Conservation (phyloP, 2,329 filamentous ascomycete genomes). For the Aspergillus calidoustus region DNA sequence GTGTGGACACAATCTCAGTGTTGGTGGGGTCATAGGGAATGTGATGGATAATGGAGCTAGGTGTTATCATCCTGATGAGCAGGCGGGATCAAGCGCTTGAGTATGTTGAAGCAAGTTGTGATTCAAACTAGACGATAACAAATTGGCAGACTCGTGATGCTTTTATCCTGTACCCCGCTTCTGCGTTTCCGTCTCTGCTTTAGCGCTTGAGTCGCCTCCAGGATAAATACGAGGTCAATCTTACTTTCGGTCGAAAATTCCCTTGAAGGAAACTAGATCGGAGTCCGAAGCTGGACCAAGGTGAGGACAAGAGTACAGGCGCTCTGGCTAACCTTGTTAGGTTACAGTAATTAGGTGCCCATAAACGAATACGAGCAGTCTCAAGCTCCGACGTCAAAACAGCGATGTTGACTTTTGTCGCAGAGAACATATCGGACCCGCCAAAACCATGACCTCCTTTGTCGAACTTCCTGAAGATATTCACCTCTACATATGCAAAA, state of each 20-base stretch:
- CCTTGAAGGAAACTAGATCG: background rate
- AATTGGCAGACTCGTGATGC: background rate
- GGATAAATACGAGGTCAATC: background rate
- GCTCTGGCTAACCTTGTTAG: background rate
- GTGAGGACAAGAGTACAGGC: background rate
- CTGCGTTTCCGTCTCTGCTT: background rate
- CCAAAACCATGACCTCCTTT: background rate
- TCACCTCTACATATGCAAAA: background rate
- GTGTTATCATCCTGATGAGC: background rate
- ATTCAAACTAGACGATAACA: background rate
- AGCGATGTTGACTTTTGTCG: background rate
- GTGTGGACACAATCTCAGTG: slow-evolving; percentile 1
- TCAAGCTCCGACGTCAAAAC: background rate
- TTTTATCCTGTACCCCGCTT: background rate
- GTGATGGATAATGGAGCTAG: slow-evolving; percentile 4
- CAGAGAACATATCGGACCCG: background rate
- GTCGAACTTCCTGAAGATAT: background rate
- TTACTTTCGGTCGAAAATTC: background rate
- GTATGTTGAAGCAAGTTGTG: background rate
- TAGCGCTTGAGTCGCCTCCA: background rate
- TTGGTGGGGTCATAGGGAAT: slow-evolving; percentile 6
- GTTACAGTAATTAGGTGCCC: background rate
- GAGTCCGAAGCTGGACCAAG: background rate
- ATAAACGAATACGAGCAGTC: background rate
- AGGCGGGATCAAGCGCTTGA: background rate